phyloP scores from a whole-genome alignment of 75 land plant species.

The Pinus tabuliformis region DNA sequence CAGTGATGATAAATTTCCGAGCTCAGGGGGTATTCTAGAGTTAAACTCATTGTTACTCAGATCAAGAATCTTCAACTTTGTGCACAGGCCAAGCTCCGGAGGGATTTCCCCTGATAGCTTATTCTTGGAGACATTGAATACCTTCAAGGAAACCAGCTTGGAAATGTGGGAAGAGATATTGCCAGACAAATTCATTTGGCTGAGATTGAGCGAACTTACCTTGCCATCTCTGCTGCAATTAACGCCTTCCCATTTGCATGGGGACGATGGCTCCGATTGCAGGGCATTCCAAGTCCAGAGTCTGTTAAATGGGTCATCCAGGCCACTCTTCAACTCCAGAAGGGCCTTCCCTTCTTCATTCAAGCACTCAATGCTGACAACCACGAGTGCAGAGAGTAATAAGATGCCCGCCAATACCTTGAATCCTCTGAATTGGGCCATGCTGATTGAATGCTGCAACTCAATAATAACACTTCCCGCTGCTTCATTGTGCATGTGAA shows the following conservation, averaged over 20 bases:
- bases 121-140: slow-evolving; percentile 42
- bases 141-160: slow-evolving; percentile 22
- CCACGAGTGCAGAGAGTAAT: not conserved
- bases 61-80: slow-evolving; percentile 40
- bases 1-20: slow-evolving; percentile 26
- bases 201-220: slow-evolving; percentile 40
- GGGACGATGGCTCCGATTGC: slow-evolving; percentile 13
- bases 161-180: slow-evolving; percentile 35
- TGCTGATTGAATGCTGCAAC: too few relatives aligned
- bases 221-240: slow-evolving; percentile 21
- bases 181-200: slow-evolving; percentile 35
- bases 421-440: too few relatives aligned
- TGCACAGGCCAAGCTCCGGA: slow-evolving; percentile 17
- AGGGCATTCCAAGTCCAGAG: slow-evolving; percentile 37
- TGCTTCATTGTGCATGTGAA: too few relatives aligned
- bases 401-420: too few relatives aligned
- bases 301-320: slow-evolving; percentile 21
- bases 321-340: slow-evolving; percentile 28
- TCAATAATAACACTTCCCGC: too few relatives aligned
- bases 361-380: not conserved
- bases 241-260: slow-evolving; percentile 58
- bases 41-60: slow-evolving; percentile 53
- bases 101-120: slow-evolving; percentile 55
- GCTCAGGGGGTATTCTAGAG: slow-evolving; percentile 33
- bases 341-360: slow-evolving; percentile 7